These are phyloP conservation scores for Dendrothele bispora DNA, from an alignment of 768 basidiomycete species.

Conservation along the genomic window DNA sequence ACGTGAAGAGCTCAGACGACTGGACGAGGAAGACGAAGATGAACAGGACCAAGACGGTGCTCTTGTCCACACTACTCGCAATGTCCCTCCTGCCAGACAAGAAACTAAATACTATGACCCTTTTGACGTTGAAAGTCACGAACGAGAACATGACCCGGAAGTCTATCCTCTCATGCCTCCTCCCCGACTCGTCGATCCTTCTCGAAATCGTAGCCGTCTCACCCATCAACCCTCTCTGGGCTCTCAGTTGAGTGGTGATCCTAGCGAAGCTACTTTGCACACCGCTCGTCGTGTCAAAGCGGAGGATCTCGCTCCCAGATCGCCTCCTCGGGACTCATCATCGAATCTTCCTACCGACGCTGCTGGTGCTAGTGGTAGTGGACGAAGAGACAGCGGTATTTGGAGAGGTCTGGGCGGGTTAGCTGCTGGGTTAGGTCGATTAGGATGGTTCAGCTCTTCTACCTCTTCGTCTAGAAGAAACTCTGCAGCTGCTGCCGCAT, in stretches of 20 bases:
- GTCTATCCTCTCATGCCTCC: slow-evolving; percentile 31
- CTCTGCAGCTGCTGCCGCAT: slow-evolving; percentile 18
- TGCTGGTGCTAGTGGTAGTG: slow-evolving; percentile 18
- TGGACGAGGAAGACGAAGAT: slow-evolving; percentile 35
- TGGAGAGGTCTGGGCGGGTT: slow-evolving; percentile 46
- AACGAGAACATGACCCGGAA: slow-evolving; percentile 17
- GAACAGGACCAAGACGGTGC: slow-evolving; percentile 16
- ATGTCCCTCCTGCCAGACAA: not conserved
- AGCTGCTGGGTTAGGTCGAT: slow-evolving; percentile 45
- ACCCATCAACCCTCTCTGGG: not conserved
- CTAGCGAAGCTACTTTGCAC: slow-evolving; percentile 40
- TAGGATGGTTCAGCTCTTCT: slow-evolving; percentile 59
- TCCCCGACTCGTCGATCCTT: slow-evolving; percentile 34
- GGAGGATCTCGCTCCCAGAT: slow-evolving; percentile 34
- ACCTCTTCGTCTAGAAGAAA: slow-evolving; percentile 20
- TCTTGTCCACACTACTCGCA: slow-evolving; percentile 5
- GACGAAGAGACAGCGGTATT: slow-evolving; percentile 31
- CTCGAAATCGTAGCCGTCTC: slow-evolving; percentile 19
- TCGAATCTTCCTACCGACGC: too few species aligned
- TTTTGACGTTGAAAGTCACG: slow-evolving; percentile 12
- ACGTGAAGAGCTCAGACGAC: slow-evolving; percentile 33
- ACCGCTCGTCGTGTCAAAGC: slow-evolving; percentile 52
- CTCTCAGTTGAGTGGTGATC: slow-evolving; percentile 2
- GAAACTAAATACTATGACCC: too few species aligned
- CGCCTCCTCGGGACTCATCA: too few species aligned